Evolutionary conservation across 148 eudicot species (phyloP), one percentile per base, ranked within the genome.

Genomic region (Dianthus caryophyllus): DNA sequence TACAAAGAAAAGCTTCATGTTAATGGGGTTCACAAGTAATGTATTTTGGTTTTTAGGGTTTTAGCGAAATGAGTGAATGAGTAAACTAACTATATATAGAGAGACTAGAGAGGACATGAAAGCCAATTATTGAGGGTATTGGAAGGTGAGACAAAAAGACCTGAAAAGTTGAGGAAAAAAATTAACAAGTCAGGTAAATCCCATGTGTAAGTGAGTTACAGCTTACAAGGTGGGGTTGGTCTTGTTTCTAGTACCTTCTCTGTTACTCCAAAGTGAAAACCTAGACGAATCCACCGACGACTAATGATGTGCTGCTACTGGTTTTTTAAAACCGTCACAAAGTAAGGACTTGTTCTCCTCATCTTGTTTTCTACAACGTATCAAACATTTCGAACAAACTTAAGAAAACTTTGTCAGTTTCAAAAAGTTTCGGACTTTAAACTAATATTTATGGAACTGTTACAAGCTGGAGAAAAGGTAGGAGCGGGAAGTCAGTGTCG

Each of bases 1-100:
- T 25, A 56, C 62, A 54, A 54, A 41, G 36, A 55, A 8, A 16
- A 41, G 39, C 62, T 26, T 68, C 71, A 68, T 68, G 38, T 38
- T 53, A 14, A n/a, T n/a, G n/a, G 16, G 7, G n/a, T 62, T 41
- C 10, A 48, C 17, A 21, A 33, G 20, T 22, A 50, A 7, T 47
- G 21, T 31, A 9, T 29, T n/a, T 29, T 14, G 20, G 20, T 56
- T 56, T 14, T 2, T 14, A 21, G 29, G 61, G 61, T 56, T 27
- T 56, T 5, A 27, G 60, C 15, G 36, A 4, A 56, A 12, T 56
- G 27, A 17, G 38, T 1, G 57, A 53, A 25, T 22, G 15, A 53
- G 30, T 53, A 29, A 25, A 29, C 29, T 2, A 8, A 24, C 57
- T 53, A 53, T 49, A 65, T 47, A 47, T 65, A 48, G n/a, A n/a